These are phyloP conservation scores for Lophium mytilinum DNA, from an alignment of 495 filamentous ascomycete genomes.

Conservation along the genomic window DNA sequence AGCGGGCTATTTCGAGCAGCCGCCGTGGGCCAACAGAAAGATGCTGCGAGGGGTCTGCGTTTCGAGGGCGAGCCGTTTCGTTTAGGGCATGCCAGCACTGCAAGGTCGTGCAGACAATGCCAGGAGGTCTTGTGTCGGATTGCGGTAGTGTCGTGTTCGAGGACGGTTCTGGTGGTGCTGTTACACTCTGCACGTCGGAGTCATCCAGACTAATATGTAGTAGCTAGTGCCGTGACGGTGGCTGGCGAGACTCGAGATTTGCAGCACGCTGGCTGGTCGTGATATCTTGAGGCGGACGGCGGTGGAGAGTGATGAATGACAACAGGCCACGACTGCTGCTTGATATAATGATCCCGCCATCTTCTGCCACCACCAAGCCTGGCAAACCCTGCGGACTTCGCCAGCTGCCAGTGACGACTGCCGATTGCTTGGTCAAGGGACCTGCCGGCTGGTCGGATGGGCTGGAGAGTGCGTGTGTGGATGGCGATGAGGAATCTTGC, in stretches of 20 bases:
- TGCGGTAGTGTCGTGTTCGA: neutral
- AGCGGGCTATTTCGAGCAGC: slow-evolving; percentile 16
- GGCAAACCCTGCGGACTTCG: slow-evolving; percentile 8
- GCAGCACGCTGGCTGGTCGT: neutral
- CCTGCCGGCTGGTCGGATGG: neutral
- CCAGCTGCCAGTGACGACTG: slow-evolving; percentile 16
- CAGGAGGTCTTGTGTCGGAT: slow-evolving; percentile 7
- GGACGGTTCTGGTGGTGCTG: neutral
- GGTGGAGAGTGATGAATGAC: slow-evolving; percentile 2
- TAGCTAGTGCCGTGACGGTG: neutral
- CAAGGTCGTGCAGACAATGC: slow-evolving; percentile 5
- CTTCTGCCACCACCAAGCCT: slow-evolving; percentile 10
- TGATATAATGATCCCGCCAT: slow-evolving; percentile 15
- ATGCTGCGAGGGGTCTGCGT: slow-evolving; percentile 7
- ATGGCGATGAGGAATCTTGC: slow-evolving; percentile 1
- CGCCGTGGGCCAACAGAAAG: slow-evolving; percentile 14
- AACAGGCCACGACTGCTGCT: neutral
- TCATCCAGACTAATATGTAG: neutral
- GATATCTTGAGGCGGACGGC: neutral
- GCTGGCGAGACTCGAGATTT: neutral
- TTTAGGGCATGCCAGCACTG: slow-evolving; percentile 19
- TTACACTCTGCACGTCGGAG: slow-evolving; percentile 1
- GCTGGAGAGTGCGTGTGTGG: neutral
- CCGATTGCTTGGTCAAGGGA: neutral
- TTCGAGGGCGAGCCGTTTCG: slow-evolving; percentile 8